phyloP scores from a whole-genome alignment of 2,329 filamentous ascomycete species.

The Bipolaris sorokiniana region DNA sequence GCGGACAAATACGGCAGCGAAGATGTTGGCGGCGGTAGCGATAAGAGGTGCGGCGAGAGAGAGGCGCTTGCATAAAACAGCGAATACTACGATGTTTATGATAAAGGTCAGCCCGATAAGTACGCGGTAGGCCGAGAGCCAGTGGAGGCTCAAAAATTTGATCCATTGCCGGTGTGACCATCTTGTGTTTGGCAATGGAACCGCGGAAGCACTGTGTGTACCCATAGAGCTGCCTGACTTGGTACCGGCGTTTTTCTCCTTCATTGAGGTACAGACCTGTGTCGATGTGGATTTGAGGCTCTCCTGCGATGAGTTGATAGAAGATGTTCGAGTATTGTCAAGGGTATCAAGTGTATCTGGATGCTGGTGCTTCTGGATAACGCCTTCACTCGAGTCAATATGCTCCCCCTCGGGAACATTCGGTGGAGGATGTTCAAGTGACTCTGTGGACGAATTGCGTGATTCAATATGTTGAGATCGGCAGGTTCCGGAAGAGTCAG shows the following conservation, averaged over 20 bases:
- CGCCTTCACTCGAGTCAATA: neutral
- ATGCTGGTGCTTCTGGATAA: neutral
- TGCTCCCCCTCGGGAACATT: constrained; percentile 1
- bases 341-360: neutral
- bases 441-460: neutral
- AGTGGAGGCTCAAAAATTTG: constrained; percentile 16
- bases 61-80: neutral
- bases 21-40: constrained; percentile 45
- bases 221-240: neutral
- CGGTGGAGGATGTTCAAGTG: neutral
- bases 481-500: neutral
- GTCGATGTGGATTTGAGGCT: neutral
- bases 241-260: neutral
- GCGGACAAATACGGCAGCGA: constrained; percentile 38
- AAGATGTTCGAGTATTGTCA: neutral
- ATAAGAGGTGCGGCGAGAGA: constrained; percentile 21
- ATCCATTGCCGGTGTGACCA: constrained; percentile 1
- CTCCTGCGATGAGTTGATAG: neutral
- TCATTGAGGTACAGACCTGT: neutral
- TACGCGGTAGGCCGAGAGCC: constrained; percentile 28
- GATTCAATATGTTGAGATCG: too few species aligned
- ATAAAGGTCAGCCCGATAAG: constrained; percentile 17
- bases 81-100: constrained; percentile 15
- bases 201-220: neutral
- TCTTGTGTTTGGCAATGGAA: neutral